Conservation (phyloP, 2,329 filamentous ascomycete species). For the Arthrinium puccinioides region DNA sequence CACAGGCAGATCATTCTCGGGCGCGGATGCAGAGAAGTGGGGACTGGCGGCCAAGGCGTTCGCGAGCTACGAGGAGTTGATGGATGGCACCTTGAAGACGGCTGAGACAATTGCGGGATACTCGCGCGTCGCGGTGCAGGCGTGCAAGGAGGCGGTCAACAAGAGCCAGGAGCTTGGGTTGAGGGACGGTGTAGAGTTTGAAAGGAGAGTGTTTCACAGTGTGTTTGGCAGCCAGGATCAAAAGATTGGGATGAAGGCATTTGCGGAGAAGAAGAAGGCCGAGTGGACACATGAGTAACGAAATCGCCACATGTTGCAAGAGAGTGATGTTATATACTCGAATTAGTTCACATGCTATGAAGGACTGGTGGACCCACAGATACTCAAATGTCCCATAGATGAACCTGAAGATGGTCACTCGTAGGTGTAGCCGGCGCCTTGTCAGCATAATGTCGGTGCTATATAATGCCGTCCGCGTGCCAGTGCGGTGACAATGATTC, state of each 20-base stretch:
- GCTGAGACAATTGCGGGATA: slow-evolving; percentile 86
- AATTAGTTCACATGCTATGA: too few species aligned
- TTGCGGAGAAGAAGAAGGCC: slow-evolving; percentile 89
- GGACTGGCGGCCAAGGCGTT: slow-evolving; percentile 82
- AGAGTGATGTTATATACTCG: too few species aligned
- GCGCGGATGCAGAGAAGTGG: slow-evolving; percentile 81
- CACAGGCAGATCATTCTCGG: slow-evolving; percentile 77
- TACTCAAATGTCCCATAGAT: too few species aligned
- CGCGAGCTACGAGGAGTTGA: slow-evolving; percentile 69
- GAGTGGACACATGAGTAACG: slow-evolving; percentile 79
- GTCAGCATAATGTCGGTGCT: too few species aligned
- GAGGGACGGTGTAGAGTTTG: slow-evolving; percentile 88
- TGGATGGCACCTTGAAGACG: slow-evolving; percentile 73
- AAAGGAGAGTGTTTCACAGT: slow-evolving; percentile 86
- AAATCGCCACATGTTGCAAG: too few species aligned
- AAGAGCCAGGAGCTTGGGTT: slow-evolving; percentile 92
- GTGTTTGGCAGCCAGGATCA: slow-evolving; percentile 93
- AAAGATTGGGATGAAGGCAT: slow-evolving; percentile 94
- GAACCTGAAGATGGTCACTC: too few species aligned
- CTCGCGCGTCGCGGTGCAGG: slow-evolving; percentile 79
- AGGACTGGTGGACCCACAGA: too few species aligned
- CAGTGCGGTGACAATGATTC: too few species aligned
- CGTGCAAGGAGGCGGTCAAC: slow-evolving; percentile 96
- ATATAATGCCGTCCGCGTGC: too few species aligned
- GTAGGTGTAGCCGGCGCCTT: too few species aligned